Evolutionary conservation across 495 filamentous ascomycete genomes (phyloP), one percentile per base, ranked within the genome.

Genomic region (Trichocladium uniseriatum): DNA sequence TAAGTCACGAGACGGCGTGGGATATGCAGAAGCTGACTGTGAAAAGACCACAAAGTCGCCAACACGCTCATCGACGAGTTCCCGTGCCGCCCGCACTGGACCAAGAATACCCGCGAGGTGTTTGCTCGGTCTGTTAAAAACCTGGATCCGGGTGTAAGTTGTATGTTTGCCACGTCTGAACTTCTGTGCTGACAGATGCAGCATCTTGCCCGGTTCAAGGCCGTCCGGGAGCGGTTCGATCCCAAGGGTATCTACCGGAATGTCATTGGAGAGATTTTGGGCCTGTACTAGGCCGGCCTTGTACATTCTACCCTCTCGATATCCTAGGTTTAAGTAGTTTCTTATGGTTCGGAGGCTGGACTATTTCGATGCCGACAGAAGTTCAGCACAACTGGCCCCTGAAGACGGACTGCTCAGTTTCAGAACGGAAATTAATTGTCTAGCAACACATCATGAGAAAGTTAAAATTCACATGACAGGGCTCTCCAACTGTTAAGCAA

Each of bases 11-110:
- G 2, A 14, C 3, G 5, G 10, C 31, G 7, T 32, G 31, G 13
- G 7, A 10, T 2, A 10, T 10, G 5, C 13, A 10, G 31, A 4
- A 6, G 31, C 31, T 32, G 31, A 32, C 31, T 2, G 31, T 32
- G 5, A 10, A 4, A 16, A 73, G 69, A 73, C 48, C 65, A 61
- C 22, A 67, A 58, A 9, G 53, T 76, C 7, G 69, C 71, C 28
- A 69, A 67, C 45, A 68, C 69, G 2, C 65, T 76, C 22, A 64
- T 76, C 51, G 60, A 70, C 43, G 71, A 73, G 49, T 74, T 76
- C 44, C 70, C 72, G 0, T 67, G 63, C 32, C 59, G 72, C 0
- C 72, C 72, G 16, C 72, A 76, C 51, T 76, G 72, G 72, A 76
- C 72, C 5, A 76, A 76, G 63, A 76, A 76, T 49, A 69, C 66